Evolutionary conservation across 805 yeast genomes (phyloP).

Genomic region (Dipodascus geniculatus): DNA sequence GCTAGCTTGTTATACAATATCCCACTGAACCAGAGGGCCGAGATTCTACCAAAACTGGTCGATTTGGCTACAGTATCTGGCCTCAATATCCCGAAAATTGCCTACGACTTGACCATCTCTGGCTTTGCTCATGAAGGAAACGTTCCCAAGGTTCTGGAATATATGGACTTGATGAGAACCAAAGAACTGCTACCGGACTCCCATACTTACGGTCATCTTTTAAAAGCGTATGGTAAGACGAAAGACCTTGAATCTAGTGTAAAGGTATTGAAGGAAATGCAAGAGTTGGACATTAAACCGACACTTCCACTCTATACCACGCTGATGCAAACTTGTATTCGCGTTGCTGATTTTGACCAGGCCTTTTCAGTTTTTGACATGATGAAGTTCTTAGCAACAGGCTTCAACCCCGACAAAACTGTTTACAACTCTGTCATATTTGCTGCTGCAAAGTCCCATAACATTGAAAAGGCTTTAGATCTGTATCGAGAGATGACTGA

Average conservation of each 20-base stretch:
- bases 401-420: constrained; percentile 52
- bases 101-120: neutral
- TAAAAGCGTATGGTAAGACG: constrained; percentile 21
- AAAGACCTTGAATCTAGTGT: constrained; percentile 17
- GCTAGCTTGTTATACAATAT: neutral
- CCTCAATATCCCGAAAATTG: neutral
- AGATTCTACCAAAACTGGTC: neutral
- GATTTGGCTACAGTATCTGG: neutral
- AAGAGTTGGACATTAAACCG: constrained; percentile 15
- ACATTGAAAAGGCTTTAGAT: constrained; percentile 66
- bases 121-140: neutral
- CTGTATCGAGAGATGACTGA: constrained; percentile 56
- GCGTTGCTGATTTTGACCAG: constrained; percentile 36
- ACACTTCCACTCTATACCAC: constrained; percentile 36
- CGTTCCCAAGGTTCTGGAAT: neutral
- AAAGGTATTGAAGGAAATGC: constrained; percentile 15
- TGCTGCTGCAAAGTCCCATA: constrained; percentile 47
- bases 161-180: neutral
- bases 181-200: constrained; percentile 16
- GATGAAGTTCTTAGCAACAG: constrained; percentile 65
- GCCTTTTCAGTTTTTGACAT: constrained; percentile 70
- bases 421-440: constrained; percentile 66
- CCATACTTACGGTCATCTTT: constrained; percentile 23
- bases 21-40: neutral
- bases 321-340: constrained; percentile 49